Evolutionary conservation across 164 flowering plant species (phyloP).

Genomic region (Cinnamomum micranthum): DNA sequence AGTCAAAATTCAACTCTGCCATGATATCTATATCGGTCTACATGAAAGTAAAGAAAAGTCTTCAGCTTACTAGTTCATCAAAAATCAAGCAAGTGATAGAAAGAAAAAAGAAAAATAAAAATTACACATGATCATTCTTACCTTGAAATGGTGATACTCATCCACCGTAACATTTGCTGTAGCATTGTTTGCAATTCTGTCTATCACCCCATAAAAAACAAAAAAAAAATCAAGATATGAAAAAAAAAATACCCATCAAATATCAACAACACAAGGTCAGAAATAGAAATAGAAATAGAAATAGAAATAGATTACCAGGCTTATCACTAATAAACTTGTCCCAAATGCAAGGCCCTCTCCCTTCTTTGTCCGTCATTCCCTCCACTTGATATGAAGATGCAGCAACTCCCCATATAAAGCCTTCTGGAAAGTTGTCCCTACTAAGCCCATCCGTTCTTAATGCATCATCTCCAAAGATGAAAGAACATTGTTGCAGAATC

Average conservation of each 20-base stretch:
- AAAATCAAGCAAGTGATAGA: no score
- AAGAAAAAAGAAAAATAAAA: neutral
- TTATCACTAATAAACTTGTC: constrained; percentile 15
- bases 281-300: neutral
- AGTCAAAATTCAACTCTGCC: constrained; percentile 29
- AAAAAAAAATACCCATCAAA: neutral
- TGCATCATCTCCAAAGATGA: no score
- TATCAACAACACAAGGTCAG: neutral
- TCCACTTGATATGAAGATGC: constrained; percentile 31
- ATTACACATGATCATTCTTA: neutral
- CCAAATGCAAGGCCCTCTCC: constrained; percentile 32
- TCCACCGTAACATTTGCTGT: constrained; percentile 26
- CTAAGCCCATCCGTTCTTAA: no score
- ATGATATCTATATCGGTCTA: constrained; percentile 40
- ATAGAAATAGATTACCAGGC: constrained; percentile 7
- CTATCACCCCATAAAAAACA: neutral
- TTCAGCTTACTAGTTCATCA: no score
- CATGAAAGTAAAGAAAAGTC: neutral
- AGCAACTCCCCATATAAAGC: constrained; percentile 26
- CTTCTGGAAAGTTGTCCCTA: constrained; percentile 12
- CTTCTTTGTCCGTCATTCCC: constrained; percentile 23
- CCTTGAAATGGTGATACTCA: constrained; percentile 30
- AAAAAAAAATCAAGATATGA: neutral
- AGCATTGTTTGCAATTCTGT: constrained; percentile 15
- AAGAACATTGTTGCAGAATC: no score